phyloP scores from a whole-genome alignment of 164 flowering plant species.

The Cinnamomum micranthum region DNA sequence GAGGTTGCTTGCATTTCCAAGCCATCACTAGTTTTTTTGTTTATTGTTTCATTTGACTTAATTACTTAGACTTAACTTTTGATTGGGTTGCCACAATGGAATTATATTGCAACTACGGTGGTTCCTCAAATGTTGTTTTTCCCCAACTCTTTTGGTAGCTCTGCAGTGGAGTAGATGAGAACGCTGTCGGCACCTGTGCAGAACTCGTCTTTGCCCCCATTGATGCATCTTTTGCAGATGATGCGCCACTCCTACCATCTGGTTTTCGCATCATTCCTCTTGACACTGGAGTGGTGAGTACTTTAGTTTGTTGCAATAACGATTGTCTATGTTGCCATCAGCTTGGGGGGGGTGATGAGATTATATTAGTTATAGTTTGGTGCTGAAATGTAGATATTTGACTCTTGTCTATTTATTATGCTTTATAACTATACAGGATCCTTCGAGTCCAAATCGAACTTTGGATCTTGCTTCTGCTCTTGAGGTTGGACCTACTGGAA shows the following conservation, averaged over 20 bases:
- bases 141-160: constrained; percentile 33
- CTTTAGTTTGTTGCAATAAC: not conserved
- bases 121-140: too few relatives aligned
- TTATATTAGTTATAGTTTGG: too few relatives aligned
- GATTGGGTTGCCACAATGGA: too few relatives aligned
- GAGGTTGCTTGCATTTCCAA: too few relatives aligned
- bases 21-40: too few relatives aligned
- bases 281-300: constrained; percentile 64
- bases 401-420: too few relatives aligned
- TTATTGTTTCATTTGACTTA: too few relatives aligned
- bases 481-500: constrained; percentile 77
- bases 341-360: too few relatives aligned
- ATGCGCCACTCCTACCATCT: constrained; percentile 92
- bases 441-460: constrained; percentile 90
- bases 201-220: constrained; percentile 97
- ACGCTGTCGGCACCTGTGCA: constrained; percentile 84
- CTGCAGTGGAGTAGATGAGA: constrained; percentile 95
- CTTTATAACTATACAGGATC: constrained; percentile 43
- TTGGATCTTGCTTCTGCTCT: constrained; percentile 96
- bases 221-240: constrained; percentile 94
- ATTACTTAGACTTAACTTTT: too few relatives aligned
- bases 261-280: constrained; percentile 97
- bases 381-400: too few relatives aligned
- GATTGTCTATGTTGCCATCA: too few relatives aligned
- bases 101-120: too few relatives aligned